phyloP scores from a whole-genome alignment of 768 basidiomycete species.

The Rhizopogon vulgaris region DNA sequence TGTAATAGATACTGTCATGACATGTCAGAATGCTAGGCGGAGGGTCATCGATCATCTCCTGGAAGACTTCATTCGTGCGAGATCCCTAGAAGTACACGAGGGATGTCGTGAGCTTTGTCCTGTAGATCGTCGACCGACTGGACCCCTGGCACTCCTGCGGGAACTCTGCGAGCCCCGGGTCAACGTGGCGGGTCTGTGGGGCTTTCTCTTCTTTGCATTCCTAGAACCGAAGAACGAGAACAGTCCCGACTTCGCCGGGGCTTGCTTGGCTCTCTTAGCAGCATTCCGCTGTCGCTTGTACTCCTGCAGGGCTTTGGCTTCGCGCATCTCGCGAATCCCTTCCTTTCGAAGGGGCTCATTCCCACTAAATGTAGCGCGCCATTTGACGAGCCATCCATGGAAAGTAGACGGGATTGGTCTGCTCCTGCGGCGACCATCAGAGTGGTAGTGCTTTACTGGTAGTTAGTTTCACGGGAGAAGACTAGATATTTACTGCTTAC shows the following conservation, averaged over 20 bases:
- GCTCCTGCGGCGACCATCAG: constrained; percentile 36
- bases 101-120: constrained; percentile 14
- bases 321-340: constrained; percentile 69
- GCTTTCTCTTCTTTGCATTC: constrained; percentile 7
- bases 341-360: constrained; percentile 55
- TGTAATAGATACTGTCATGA: not conserved
- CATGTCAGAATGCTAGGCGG: not conserved
- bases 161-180: constrained; percentile 7
- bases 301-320: constrained; percentile 36
- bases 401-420: constrained; percentile 50
- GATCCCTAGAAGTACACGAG: constrained; percentile 10
- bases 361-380: constrained; percentile 64
- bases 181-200: constrained; percentile 6
- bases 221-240: constrained; percentile 22
- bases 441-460: constrained; percentile 24
- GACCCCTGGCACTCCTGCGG: constrained; percentile 3
- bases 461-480: not conserved
- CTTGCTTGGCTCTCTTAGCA: constrained; percentile 13
- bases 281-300: constrained; percentile 21
- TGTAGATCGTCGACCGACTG: constrained; percentile 10
- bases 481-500: constrained; percentile 12
- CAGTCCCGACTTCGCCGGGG: constrained; percentile 13
- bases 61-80: constrained; percentile 1
- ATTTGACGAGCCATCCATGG: constrained; percentile 78
- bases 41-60: not conserved